Conservation (phyloP, 2,329 filamentous ascomycete species). For the Mariannaea elegans region DNA sequence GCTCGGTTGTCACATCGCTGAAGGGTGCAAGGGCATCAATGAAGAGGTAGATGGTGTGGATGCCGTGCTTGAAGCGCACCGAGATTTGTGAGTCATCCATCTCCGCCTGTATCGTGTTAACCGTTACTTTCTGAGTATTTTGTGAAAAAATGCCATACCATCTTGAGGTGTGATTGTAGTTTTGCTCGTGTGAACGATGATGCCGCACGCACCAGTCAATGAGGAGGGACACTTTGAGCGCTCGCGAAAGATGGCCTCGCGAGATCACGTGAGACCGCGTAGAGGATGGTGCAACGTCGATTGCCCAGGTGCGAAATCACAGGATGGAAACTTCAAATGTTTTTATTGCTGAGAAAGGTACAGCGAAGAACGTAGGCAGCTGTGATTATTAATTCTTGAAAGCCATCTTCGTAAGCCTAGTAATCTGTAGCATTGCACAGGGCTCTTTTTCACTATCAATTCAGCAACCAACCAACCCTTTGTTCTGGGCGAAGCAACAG, state of each 20-base stretch:
- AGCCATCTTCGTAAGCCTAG: too few species aligned
- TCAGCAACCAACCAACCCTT: too few species aligned
- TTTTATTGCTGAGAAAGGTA: too few species aligned
- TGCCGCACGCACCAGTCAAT: slow-evolving; percentile 2
- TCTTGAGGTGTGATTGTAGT: neutral
- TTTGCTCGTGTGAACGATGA: neutral
- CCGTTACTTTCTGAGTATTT: too few species aligned
- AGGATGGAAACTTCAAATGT: too few species aligned
- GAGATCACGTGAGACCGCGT: slow-evolving; percentile 44
- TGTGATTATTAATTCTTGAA: too few species aligned
- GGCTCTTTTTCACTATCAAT: too few species aligned
- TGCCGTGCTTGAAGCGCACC: slow-evolving; percentile 77
- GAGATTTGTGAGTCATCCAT: slow-evolving; percentile 65
- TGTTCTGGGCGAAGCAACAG: too few species aligned
- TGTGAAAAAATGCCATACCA: slow-evolving; percentile 14
- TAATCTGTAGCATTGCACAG: too few species aligned
- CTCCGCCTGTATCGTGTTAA: slow-evolving; percentile 29
- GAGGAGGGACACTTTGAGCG: slow-evolving; percentile 7
- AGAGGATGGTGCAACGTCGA: slow-evolving; percentile 9
- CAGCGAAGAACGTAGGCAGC: too few species aligned
- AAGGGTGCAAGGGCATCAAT: slow-evolving; percentile 67
- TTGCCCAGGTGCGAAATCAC: neutral
- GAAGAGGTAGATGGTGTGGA: slow-evolving; percentile 75
- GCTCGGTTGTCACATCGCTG: slow-evolving; percentile 62
- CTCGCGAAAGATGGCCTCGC: slow-evolving; percentile 22